These are phyloP conservation scores for Lachancea cidri DNA, from an alignment of 805 yeast species.

Conservation along the genomic window DNA sequence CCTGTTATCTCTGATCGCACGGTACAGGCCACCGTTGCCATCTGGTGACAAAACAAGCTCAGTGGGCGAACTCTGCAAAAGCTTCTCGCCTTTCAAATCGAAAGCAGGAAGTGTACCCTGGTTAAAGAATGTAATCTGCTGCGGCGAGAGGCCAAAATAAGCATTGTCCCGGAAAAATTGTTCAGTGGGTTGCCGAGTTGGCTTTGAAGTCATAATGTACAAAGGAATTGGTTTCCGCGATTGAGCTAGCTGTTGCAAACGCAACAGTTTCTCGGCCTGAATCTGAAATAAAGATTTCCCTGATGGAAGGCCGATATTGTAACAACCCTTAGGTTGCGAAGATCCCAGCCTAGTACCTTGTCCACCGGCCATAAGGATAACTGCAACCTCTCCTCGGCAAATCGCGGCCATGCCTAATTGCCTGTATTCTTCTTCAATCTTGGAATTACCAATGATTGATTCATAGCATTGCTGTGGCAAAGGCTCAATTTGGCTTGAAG, in stretches of 20 bases:
- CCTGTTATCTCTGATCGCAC: constrained; percentile 62
- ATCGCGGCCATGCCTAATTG: constrained; percentile 64
- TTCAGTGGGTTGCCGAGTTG: constrained; percentile 76
- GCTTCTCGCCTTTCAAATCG: constrained; percentile 58
- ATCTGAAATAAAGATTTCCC: constrained; percentile 80
- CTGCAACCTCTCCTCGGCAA: constrained; percentile 70
- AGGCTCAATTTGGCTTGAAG: constrained; percentile 35
- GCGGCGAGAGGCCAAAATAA: constrained; percentile 63
- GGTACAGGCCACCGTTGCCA: constrained; percentile 96
- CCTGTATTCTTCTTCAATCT: constrained; percentile 39
- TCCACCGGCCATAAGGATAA: constrained; percentile 94
- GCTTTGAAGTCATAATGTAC: constrained; percentile 94
- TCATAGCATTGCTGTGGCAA: constrained; percentile 52
- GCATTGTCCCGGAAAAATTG: constrained; percentile 53
- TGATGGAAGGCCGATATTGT: constrained; percentile 79
- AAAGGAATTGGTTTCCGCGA: constrained; percentile 47
- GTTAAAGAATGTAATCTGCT: constrained; percentile 74
- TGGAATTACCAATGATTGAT: constrained; percentile 36
- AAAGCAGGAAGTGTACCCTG: constrained; percentile 96
- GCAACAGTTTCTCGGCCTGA: constrained; percentile 80
- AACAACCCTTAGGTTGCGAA: constrained; percentile 89
- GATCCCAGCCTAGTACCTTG: constrained; percentile 97
- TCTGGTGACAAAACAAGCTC: constrained; percentile 84
- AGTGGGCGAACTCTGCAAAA: constrained; percentile 53
- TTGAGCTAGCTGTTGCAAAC: constrained; percentile 43